Evolutionary conservation across 1,139 yeast species (phyloP).

Genomic region (Protomyces inouyei): DNA sequence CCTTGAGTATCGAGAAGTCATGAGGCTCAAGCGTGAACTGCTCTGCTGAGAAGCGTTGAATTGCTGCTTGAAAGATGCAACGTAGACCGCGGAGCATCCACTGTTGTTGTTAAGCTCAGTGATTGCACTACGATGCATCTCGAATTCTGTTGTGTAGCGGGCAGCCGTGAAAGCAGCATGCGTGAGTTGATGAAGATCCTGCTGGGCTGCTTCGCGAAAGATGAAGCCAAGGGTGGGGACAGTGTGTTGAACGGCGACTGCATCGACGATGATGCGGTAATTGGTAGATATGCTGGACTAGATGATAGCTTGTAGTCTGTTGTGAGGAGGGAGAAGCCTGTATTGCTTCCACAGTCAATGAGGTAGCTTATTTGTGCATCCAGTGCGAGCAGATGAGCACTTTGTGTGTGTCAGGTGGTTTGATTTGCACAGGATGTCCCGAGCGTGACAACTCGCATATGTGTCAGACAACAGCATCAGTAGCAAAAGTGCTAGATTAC

Average conservation of each 20-base stretch:
- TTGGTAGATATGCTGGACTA: neutral
- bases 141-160: no score
- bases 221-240: slow-evolving; percentile 19
- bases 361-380: slow-evolving; percentile 9
- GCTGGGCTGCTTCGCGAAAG: slow-evolving; percentile 2
- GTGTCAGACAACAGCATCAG: no score
- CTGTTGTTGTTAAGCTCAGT: no score
- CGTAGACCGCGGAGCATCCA: no score
- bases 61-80: no score
- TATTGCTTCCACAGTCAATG: slow-evolving; percentile 17
- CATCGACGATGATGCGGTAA: slow-evolving; percentile 4
- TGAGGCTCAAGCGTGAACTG: no score
- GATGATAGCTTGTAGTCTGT: slow-evolving; percentile 1
- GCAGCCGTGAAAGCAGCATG: no score
- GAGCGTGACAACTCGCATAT: slow-evolving; percentile 9
- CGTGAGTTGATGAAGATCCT: no score
- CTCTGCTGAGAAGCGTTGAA: no score
- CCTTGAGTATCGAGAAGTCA: no score
- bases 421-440: slow-evolving; percentile 25
- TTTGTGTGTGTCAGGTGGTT: slow-evolving; percentile 8
- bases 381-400: slow-evolving; percentile 8
- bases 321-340: slow-evolving; percentile 7
- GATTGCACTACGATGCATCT: no score
- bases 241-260: slow-evolving; percentile 15
- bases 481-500: no score